Evolutionary conservation across 305 asterid species (phyloP).

Genomic region (Solanum hybrid): DNA sequence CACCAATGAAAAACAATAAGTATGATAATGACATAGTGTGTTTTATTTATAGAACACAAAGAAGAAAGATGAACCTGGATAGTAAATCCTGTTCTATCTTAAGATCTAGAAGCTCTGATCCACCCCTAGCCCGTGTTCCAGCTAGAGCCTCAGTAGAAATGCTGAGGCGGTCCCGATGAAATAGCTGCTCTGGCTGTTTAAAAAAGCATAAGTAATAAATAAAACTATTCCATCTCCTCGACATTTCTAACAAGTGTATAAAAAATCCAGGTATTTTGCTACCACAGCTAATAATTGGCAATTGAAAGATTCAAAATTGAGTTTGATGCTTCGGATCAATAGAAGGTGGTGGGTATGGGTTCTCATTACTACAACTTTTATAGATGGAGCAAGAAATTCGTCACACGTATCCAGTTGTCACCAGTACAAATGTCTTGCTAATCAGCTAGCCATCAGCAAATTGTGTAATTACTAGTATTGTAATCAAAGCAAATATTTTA

Average conservation of each 20-base stretch:
- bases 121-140: constrained; percentile 87
- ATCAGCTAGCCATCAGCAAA: not conserved
- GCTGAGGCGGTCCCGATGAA: constrained; percentile 57
- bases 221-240: not conserved
- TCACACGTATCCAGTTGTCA: not conserved
- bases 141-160: constrained; percentile 90
- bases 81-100: constrained; percentile 83
- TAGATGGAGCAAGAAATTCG: not conserved
- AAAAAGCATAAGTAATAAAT: constrained; percentile 5
- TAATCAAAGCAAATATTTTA: not conserved
- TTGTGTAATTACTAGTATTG: not conserved
- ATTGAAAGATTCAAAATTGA: not conserved
- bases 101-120: constrained; percentile 57
- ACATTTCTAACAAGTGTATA: not conserved
- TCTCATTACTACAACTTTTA: not conserved
- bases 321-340: not conserved
- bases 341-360: not conserved
- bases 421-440: not conserved
- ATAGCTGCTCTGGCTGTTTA: constrained; percentile 79
- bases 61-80: constrained; percentile 43
- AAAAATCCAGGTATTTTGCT: not conserved
- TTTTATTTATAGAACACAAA: not conserved
- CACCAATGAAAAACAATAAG: not conserved
- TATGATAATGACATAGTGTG: not conserved
- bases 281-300: not conserved